These are phyloP conservation scores for Austroboletus rostrupii DNA, from an alignment of 1,284 basidiomycete species.

Conservation along the genomic window DNA sequence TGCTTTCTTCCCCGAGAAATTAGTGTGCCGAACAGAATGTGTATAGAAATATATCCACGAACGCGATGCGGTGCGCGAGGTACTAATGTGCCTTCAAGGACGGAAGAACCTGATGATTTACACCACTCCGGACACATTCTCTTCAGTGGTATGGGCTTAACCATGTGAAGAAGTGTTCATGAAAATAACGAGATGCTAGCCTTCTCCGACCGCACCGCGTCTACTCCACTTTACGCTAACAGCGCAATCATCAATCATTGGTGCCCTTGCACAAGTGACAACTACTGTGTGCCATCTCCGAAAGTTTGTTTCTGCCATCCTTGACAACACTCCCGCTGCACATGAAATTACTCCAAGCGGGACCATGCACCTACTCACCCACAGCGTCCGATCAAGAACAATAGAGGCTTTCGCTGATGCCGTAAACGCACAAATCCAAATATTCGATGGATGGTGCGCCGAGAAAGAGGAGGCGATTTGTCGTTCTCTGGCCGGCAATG, in stretches of 20 bases:
- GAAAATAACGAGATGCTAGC: slow-evolving; percentile 34
- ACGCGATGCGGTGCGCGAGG: slow-evolving; percentile 68
- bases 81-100: slow-evolving; percentile 71
- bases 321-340: slow-evolving; percentile 28
- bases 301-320: slow-evolving; percentile 49
- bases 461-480: slow-evolving; percentile 63
- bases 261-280: slow-evolving; percentile 50
- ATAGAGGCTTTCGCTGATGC: slow-evolving; percentile 81
- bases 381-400: slow-evolving; percentile 47
- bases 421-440: slow-evolving; percentile 53
- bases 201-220: slow-evolving; percentile 49
- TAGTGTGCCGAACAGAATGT: neutral
- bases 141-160: slow-evolving; percentile 26
- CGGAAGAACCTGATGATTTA: slow-evolving; percentile 55
- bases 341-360: slow-evolving; percentile 19
- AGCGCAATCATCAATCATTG: slow-evolving; percentile 61
- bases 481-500: slow-evolving; percentile 45
- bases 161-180: neutral
- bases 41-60: slow-evolving; percentile 65
- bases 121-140: slow-evolving; percentile 38
- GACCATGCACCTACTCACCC: slow-evolving; percentile 17
- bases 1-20: neutral
- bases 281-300: slow-evolving; percentile 61
- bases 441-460: slow-evolving; percentile 70
- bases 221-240: slow-evolving; percentile 61